Evolutionary conservation across 2,329 filamentous ascomycete species (phyloP).

Genomic region (Pseudogymnoascus sp.): DNA sequence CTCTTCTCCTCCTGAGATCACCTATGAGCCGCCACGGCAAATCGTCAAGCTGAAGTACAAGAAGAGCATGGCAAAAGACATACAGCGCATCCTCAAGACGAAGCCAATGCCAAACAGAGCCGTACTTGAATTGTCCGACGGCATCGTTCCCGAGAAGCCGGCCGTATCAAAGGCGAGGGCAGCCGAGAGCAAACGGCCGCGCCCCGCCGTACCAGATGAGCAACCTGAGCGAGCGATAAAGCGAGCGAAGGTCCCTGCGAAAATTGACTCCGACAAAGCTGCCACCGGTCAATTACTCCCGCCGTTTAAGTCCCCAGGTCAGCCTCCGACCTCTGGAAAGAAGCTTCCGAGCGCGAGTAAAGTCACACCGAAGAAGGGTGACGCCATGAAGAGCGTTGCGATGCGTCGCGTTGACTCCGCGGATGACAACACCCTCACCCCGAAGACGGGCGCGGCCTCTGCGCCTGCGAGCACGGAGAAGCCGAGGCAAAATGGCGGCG

Average conservation of each 20-base stretch:
- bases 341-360: neutral
- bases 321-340: neutral
- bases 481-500: slow-evolving; percentile 22
- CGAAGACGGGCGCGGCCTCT: slow-evolving; percentile 26
- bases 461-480: slow-evolving; percentile 27
- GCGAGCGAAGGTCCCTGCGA: neutral
- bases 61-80: slow-evolving; percentile 19
- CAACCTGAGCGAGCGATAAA: neutral
- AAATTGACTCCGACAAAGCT: neutral
- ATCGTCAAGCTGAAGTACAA: slow-evolving; percentile 27
- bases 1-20: neutral
- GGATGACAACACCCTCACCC: slow-evolving; percentile 33
- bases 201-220: neutral
- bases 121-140: slow-evolving; percentile 1
- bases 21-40: neutral
- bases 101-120: slow-evolving; percentile 15
- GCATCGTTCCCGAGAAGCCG: neutral
- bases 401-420: slow-evolving; percentile 30
- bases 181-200: neutral
- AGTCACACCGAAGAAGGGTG: slow-evolving; percentile 32
- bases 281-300: neutral
- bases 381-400: slow-evolving; percentile 21
- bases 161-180: neutral
- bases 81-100: slow-evolving; percentile 22
- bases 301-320: neutral